These are phyloP conservation scores for Elaeis guineensis DNA, from an alignment of 176 grass and related monocot genomes.

Conservation along the genomic window DNA sequence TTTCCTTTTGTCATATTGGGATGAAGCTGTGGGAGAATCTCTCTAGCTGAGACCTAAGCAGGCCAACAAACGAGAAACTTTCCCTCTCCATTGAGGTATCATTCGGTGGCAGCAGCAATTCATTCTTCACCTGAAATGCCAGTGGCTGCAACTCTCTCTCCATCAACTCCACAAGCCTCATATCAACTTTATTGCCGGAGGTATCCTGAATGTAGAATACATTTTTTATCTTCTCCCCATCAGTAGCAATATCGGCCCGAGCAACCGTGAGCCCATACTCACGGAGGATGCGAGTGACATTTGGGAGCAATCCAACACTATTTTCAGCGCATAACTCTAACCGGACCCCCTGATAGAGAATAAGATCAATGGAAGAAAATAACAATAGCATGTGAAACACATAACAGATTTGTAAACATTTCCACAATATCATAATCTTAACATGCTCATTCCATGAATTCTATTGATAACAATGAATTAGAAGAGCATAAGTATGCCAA, in stretches of 20 bases:
- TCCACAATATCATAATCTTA: no score
- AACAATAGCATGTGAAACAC: neutral
- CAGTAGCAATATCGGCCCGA: constrained; percentile 34
- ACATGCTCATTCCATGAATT: no score
- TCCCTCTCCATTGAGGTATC: constrained; percentile 7
- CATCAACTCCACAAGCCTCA: constrained; percentile 20
- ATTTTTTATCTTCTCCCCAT: constrained; percentile 34
- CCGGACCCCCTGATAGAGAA: constrained; percentile 28
- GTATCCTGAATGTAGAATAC: constrained; percentile 40
- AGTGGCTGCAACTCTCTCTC: constrained; percentile 33
- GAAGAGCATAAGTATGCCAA: no score
- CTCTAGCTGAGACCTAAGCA: constrained; percentile 33
- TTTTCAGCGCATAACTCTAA: constrained; percentile 43
- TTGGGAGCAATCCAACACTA: constrained; percentile 26
- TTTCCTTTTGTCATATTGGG: constrained; percentile 3
- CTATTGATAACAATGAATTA: no score
- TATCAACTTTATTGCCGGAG: constrained; percentile 39
- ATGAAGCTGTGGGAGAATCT: constrained; percentile 36
- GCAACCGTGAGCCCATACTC: constrained; percentile 41
- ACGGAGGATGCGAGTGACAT: constrained; percentile 35
- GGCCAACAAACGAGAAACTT: constrained; percentile 20
- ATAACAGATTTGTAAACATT: neutral
- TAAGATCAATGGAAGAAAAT: constrained; percentile 1
- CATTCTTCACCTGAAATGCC: constrained; percentile 28
- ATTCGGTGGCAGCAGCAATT: neutral